Evolutionary conservation across 768 basidiomycete species (phyloP), one percentile per base, ranked within the genome.

Genomic region (Cystofilobasidium macerans): DNA sequence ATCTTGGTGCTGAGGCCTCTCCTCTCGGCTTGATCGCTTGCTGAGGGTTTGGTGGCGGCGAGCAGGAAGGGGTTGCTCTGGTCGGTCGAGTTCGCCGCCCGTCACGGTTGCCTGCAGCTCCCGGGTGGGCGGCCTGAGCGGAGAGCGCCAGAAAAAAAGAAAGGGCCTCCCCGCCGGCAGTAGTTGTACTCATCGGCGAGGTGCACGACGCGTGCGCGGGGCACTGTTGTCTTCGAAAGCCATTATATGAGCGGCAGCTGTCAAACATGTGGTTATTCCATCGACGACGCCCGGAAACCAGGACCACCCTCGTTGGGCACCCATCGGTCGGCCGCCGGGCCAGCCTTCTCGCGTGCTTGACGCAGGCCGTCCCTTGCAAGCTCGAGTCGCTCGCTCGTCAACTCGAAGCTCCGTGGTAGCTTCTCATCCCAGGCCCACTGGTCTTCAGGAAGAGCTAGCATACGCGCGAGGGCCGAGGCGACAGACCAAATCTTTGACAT

Each of bases 401-500:
- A n/a, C 36, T 66, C 65, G 33, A 71, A 71, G 30, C 61, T 63
- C 20, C 65, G 53, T 13, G 70, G 69, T 24, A 69, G 69, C 18
- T 62, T 38, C 7, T 14, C 26, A 7, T 42, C 51, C 35, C 57
- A 57, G 54, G 26, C 40, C 35, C 57, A 57, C 54, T 47, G 26
- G 20, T 58, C 57, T 5, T 45, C 51, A 45, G 65, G 26, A 5
- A 24, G 16, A 12, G 42, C 32, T 40, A 72, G 60, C 40, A 56
- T 54, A 16, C 61, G 63, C 24, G 72, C 71, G 26, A 73, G 51
- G 0, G 69, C 66, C 11, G 62, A 64, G 2, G 71, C 69, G 22
- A 59, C 57, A 30, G 63, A 48, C 20, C 68, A 53, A 42, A 73
- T 73, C 14, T 70, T 59, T 16, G 70, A 71, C 72, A 72, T 71